Percentiles rank a stretch among this genome's conserved stretches.
These are phyloP conservation scores for Amoebophrya sp. DNA, from an alignment of 169 alveolate species.

Conservation along the genomic window DNA sequence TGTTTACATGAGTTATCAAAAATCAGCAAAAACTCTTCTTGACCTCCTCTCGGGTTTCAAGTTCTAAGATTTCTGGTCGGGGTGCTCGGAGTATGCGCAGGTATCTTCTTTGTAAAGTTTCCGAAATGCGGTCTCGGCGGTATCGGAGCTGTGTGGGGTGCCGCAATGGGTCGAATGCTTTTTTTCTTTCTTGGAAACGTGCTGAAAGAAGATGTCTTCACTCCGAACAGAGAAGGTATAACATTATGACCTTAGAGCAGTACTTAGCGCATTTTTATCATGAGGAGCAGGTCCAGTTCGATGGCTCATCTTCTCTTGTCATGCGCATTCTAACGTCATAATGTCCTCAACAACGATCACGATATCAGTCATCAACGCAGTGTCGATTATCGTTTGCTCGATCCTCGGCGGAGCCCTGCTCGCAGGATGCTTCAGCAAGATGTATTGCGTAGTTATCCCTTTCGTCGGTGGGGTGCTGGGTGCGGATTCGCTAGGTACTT, in stretches of 20 bases:
- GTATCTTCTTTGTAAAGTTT: not conserved
- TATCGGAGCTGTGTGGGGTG: not conserved
- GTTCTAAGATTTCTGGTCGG: not conserved
- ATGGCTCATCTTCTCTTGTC: too few relatives aligned
- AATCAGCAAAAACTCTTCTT: not conserved
- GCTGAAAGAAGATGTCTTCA: not conserved
- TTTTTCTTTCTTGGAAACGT: not conserved
- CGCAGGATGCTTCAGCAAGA: not conserved
- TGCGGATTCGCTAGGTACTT: not conserved
- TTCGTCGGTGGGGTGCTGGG: not conserved
- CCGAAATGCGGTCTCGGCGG: conserved; percentile 18
- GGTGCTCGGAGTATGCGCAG: not conserved
- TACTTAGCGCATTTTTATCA: too few relatives aligned
- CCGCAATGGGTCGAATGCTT: not conserved
- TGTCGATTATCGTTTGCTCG: not conserved
- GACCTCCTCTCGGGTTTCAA: not conserved
- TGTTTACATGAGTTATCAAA: not conserved
- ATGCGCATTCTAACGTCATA: too few relatives aligned
- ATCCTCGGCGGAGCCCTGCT: not conserved
- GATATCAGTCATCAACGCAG: not conserved
- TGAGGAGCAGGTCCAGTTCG: too few relatives aligned
- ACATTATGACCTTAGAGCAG: too few relatives aligned
- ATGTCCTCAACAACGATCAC: too few relatives aligned
- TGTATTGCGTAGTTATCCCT: not conserved
- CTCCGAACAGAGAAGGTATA: not conserved